Conservation (phyloP, 352 stramenopile species). For the Phytophthora tubulina region DNA sequence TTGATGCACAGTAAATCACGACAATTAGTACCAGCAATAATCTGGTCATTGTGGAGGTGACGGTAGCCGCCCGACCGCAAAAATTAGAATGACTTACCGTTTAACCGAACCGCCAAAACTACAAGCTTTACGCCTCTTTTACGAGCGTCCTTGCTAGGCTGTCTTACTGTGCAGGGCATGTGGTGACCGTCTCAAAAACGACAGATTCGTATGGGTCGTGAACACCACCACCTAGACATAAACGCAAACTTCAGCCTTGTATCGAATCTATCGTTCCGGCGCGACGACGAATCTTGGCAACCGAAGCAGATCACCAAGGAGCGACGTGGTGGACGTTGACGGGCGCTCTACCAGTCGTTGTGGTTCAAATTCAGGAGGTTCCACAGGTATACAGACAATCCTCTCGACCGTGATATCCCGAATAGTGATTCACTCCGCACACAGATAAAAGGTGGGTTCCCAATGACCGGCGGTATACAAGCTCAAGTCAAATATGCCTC, state of each 20-base stretch:
- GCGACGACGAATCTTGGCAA: conserved; percentile 32
- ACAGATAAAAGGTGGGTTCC: too few relatives aligned
- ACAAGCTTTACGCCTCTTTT: conserved; percentile 11
- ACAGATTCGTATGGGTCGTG: conserved; percentile 34
- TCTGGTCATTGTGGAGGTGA: conserved; percentile 30
- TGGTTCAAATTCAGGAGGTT: neutral
- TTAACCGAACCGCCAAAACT: conserved; percentile 29
- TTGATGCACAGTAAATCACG: conserved; percentile 6
- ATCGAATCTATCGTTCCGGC: conserved; percentile 36
- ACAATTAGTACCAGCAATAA: conserved; percentile 25
- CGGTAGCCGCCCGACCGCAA: conserved; percentile 5
- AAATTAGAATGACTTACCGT: conserved; percentile 36
- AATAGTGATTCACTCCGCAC: too few relatives aligned
- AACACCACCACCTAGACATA: conserved; percentile 4
- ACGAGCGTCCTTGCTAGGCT: conserved; percentile 9
- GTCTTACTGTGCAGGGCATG: conserved; percentile 11
- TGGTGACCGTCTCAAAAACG: conserved; percentile 30
- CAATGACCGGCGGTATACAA: too few relatives aligned
- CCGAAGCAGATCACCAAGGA: conserved; percentile 25
- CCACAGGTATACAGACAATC: too few relatives aligned
- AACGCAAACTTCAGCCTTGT: conserved; percentile 25
- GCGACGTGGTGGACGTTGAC: neutral
- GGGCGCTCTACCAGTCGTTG: conserved; percentile 9
- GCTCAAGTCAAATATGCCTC: too few relatives aligned
- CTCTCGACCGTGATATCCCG: too few relatives aligned